Conservation (phyloP, 2,329 filamentous ascomycete species). For the Penicillium sp. region DNA sequence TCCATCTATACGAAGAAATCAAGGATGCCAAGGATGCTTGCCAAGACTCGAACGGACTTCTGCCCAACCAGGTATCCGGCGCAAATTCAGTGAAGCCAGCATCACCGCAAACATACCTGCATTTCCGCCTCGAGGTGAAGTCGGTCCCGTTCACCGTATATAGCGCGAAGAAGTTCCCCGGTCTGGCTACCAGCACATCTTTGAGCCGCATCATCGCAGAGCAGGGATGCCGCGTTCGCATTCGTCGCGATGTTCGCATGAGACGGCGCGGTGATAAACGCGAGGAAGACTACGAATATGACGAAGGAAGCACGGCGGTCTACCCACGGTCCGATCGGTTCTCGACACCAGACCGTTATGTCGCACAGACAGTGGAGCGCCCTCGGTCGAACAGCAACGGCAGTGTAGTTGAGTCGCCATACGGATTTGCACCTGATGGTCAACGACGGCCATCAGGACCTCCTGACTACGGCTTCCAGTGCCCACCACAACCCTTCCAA, state of each 20-base stretch:
- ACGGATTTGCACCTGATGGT: slow-evolving; percentile 44
- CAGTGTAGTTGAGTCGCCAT: slow-evolving; percentile 54
- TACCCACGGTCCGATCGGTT: slow-evolving; percentile 53
- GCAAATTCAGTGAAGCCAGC: slow-evolving; percentile 41
- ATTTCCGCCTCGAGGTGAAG: slow-evolving; percentile 87
- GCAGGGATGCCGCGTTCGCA: slow-evolving; percentile 94
- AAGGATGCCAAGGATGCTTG: slow-evolving; percentile 83
- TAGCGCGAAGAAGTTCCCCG: slow-evolving; percentile 98
- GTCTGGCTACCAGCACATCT: slow-evolving; percentile 82
- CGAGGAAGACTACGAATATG: slow-evolving; percentile 67
- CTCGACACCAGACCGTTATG: slow-evolving; percentile 53
- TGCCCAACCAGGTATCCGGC: slow-evolving; percentile 36
- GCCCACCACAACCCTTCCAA: slow-evolving; percentile 36
- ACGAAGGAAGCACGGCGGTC: slow-evolving; percentile 50
- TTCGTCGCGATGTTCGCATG: slow-evolving; percentile 91
- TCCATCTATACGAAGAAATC: slow-evolving; percentile 91
- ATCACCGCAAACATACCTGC: slow-evolving; percentile 62
- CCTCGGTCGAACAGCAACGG: slow-evolving; percentile 62
- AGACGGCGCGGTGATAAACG: slow-evolving; percentile 76
- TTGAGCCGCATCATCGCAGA: slow-evolving; percentile 91
- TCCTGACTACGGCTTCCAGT: slow-evolving; percentile 45
- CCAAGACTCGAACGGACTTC: slow-evolving; percentile 44
- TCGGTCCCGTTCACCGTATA: slow-evolving; percentile 84
- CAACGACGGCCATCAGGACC: slow-evolving; percentile 50
- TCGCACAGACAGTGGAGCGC: slow-evolving; percentile 51